Percentiles rank a stretch among this genome's conserved stretches.
Conservation (phyloP, 805 yeast species). For the Candida ulmi region DNA sequence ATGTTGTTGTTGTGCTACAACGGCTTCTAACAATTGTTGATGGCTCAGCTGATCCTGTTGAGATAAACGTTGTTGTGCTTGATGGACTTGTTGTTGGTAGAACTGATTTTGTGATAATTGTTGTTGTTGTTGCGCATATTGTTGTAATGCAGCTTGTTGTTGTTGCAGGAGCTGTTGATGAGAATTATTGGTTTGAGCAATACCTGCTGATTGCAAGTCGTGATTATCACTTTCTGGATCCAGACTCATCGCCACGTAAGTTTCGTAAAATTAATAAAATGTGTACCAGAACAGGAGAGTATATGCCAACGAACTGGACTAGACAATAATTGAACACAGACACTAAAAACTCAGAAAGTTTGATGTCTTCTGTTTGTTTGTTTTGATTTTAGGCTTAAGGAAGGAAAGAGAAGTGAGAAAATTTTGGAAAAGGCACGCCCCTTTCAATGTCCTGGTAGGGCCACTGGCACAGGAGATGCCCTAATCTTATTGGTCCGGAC, state of each 20-base stretch:
- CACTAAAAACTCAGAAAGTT: too few relatives aligned
- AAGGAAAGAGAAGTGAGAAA: neutral
- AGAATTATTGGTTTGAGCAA: constrained; percentile 12
- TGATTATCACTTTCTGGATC: constrained; percentile 18
- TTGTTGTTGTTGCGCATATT: constrained; percentile 17
- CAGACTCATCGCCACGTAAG: constrained; percentile 6
- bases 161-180: constrained; percentile 20
- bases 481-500: neutral
- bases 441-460: neutral
- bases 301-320: too few relatives aligned
- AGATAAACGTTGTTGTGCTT: constrained; percentile 12
- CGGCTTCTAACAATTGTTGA: constrained; percentile 10
- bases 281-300: too few relatives aligned
- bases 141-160: constrained; percentile 6
- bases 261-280: too few relatives aligned
- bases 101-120: constrained; percentile 14
- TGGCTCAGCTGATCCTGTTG: constrained; percentile 12
- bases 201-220: constrained; percentile 20
- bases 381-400: constrained; percentile 2
- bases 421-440: constrained; percentile 2
- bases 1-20: constrained; percentile 5
- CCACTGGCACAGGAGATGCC: neutral
- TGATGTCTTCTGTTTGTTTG: neutral
- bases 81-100: constrained; percentile 18
- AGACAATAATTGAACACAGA: too few relatives aligned